A percentile compares a stretch with the other conserved stretches of the same genome.
These are phyloP conservation scores for Scenedesmus sp. DNA, from an alignment of 163 green algal species.

Conservation along the genomic window DNA sequence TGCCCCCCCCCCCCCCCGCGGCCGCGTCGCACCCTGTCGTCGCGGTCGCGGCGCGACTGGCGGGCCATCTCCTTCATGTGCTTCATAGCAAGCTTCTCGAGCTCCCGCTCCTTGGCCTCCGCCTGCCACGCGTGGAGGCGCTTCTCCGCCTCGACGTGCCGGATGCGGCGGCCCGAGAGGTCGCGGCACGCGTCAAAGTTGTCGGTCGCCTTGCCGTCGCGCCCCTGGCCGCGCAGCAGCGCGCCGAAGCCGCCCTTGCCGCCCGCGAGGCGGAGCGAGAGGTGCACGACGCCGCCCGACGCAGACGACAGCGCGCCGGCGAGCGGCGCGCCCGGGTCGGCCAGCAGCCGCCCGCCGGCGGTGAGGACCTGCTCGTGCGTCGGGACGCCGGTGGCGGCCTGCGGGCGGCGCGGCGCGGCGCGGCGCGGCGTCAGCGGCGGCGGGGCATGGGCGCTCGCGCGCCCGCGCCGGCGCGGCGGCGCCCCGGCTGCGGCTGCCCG, in stretches of 20 bases:
- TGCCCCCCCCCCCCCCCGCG: too few relatives aligned
- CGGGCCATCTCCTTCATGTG: constrained; percentile 82
- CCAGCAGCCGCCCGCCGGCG: constrained; percentile 48
- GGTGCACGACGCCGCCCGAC: constrained; percentile 64
- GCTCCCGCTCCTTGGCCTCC: constrained; percentile 80
- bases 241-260: constrained; percentile 96
- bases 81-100: constrained; percentile 82
- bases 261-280: constrained; percentile 75
- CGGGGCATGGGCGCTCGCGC: too few relatives aligned
- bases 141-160: constrained; percentile 82
- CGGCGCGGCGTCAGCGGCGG: too few relatives aligned
- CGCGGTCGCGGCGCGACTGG: constrained; percentile 56
- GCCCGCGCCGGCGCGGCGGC: too few relatives aligned
- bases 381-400: constrained; percentile 47
- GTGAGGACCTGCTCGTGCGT: constrained; percentile 46
- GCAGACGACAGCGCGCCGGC: constrained; percentile 59
- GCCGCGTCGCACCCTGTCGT: constrained; percentile 9
- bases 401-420: too few relatives aligned
- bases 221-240: constrained; percentile 85
- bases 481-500: too few relatives aligned
- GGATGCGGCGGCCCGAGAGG: constrained; percentile 86
- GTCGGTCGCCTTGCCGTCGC: constrained; percentile 82
- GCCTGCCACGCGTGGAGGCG: constrained; percentile 82
- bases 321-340: constrained; percentile 36
- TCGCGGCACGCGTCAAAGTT: constrained; percentile 96